These are phyloP conservation scores for Globisporangium carolinianum DNA, from an alignment of 352 stramenopile genomes.

Conservation along the genomic window DNA sequence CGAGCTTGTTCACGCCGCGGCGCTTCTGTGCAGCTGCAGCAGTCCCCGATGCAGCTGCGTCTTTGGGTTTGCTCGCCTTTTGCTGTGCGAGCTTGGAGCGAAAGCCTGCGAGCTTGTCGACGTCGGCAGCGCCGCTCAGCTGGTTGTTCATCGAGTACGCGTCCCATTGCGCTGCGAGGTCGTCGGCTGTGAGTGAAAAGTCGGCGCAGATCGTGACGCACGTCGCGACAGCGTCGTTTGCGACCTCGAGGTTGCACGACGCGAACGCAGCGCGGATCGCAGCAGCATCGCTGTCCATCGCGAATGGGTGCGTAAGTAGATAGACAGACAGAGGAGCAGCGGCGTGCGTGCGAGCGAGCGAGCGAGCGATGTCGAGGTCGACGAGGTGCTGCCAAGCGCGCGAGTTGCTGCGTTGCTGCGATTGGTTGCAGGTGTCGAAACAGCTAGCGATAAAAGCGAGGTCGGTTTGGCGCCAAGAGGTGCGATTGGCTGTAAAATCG, in stretches of 20 bases:
- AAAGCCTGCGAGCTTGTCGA: conserved; percentile 59
- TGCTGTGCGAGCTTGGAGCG: conserved; percentile 65
- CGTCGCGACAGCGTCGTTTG: conserved; percentile 50
- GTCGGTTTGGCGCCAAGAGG: too few relatives aligned
- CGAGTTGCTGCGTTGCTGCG: too few relatives aligned
- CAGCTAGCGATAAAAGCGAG: too few relatives aligned
- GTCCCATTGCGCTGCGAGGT: conserved; percentile 77
- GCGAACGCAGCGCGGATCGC: conserved; percentile 66
- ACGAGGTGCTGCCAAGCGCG: too few relatives aligned
- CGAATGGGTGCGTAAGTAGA: too few relatives aligned
- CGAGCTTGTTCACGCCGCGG: conserved; percentile 34
- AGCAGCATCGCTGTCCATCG: conserved; percentile 49
- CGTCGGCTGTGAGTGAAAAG: conserved; percentile 69
- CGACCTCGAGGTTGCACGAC: conserved; percentile 68
- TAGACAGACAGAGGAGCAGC: too few relatives aligned
- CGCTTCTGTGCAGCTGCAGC: conserved; percentile 30
- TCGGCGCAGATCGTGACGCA: conserved; percentile 70
- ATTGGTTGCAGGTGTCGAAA: too few relatives aligned
- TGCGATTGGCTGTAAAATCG: too few relatives aligned
- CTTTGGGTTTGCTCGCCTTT: conserved; percentile 32
- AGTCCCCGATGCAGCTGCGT: conserved; percentile 5
- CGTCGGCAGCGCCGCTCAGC: conserved; percentile 41
- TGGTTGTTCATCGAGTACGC: conserved; percentile 85
- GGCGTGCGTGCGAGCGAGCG: too few relatives aligned
- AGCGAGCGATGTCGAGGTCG: too few relatives aligned